Conservation (phyloP, 805 yeast genomes). For the Candida yuanshanica region DNA sequence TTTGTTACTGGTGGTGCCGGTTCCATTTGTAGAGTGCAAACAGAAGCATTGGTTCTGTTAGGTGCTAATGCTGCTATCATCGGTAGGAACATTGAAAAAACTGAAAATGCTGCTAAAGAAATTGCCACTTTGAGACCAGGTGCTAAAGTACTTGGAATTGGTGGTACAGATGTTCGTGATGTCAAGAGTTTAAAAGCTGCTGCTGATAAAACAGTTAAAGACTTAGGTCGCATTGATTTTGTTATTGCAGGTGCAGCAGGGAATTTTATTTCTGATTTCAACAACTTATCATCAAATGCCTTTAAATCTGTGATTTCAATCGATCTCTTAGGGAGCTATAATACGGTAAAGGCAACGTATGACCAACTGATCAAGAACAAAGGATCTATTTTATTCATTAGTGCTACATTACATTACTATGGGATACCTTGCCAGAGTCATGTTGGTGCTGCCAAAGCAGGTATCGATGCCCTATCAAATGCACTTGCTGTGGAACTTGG, state of each 20-base stretch:
- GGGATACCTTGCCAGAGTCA: slow-evolving; percentile 89
- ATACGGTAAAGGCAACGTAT: slow-evolving; percentile 80
- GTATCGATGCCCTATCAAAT: slow-evolving; percentile 81
- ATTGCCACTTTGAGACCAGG: slow-evolving; percentile 52
- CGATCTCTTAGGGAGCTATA: slow-evolving; percentile 83
- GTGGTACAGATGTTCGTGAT: slow-evolving; percentile 74
- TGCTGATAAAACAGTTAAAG: slow-evolving; percentile 55
- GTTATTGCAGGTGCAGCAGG: slow-evolving; percentile 98
- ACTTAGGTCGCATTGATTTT: slow-evolving; percentile 75
- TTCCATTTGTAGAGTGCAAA: slow-evolving; percentile 87
- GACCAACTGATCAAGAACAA: slow-evolving; percentile 56
- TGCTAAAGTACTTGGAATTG: slow-evolving; percentile 63
- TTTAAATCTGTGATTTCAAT: slow-evolving; percentile 84
- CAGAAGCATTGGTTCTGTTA: slow-evolving; percentile 72
- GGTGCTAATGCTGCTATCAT: slow-evolving; percentile 87
- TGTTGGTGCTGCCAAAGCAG: slow-evolving; percentile 95
- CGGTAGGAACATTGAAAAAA: slow-evolving; percentile 69
- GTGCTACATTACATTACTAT: slow-evolving; percentile 85
- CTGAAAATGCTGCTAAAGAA: slow-evolving; percentile 63
- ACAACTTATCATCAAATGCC: slow-evolving; percentile 75
- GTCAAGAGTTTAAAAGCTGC: slow-evolving; percentile 55
- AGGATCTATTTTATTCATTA: slow-evolving; percentile 73
- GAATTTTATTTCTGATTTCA: slow-evolving; percentile 77
- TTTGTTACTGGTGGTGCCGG: slow-evolving; percentile 97
- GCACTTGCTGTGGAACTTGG: slow-evolving; percentile 89